Base-by-base conservation (phyloP, 2,329 filamentous ascomycete genomes). In the Colletotrichum karsti region DNA sequence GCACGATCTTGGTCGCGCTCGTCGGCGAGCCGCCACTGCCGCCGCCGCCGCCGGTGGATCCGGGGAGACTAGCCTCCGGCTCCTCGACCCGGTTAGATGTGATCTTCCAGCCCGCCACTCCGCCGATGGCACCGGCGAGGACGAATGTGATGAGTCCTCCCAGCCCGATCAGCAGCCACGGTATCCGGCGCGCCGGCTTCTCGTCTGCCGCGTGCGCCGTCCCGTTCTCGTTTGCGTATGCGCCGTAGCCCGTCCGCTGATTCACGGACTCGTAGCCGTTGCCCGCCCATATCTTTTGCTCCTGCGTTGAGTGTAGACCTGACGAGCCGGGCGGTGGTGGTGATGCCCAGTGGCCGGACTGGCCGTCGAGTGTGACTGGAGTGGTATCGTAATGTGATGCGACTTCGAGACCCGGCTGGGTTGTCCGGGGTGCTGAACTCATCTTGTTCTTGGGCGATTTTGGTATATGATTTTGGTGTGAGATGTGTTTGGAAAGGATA, bases 31-130 rank as follows among this genome's bases (percentile, higher is more conserved):
- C 42, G 13, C 35, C 22, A n/a, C n/a, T n/a, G n/a, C n/a, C n/a
- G n/a, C n/a, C n/a, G n/a, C n/a, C n/a, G n/a, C 8, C 42, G 13
- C 35, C 22, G 54, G 10, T 18, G 8, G 46, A 50, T 7, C 26
- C 46, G 13, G 46, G 24, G 4, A 50, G 7, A 30, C 3, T 28
- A 10, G 2, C 24, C 3, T 39, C 39, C 9, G 22, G 39, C 28
- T 55, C 18, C 13, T 33, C 12, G 28, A 24, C 41, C 28, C 41
- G n/a, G 22, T 42, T 53, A 20, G 37, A 57, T 8, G 46, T 56
- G 33, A 66, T 57, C 41, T 44, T 70, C 60, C 66, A 70, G 4
- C 44, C 66, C 12, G 44, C 57, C 15, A 63, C 28, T 9, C 62
- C 66, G 12, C 56, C 62, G 50, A 69, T 42, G 22, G 66, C 56